A percentile compares a stretch with the other conserved stretches of the same genome.
phyloP scores from a whole-genome alignment of 2,329 filamentous ascomycete genomes.

The Aspergillus felis region DNA sequence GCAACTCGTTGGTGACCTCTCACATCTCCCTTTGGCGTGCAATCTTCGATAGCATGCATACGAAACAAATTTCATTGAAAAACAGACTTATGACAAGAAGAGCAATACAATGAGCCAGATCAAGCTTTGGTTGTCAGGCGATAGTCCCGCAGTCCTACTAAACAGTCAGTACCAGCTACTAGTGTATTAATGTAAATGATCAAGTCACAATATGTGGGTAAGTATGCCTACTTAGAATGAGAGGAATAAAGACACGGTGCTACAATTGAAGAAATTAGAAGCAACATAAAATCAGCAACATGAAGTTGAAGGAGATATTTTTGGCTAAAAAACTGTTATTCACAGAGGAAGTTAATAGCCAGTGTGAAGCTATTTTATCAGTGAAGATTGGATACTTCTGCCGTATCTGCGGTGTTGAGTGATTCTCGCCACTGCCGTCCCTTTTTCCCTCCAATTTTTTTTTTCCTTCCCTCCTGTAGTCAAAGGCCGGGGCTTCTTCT shows the following conservation, averaged over 20 bases:
- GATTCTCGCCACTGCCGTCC: slow-evolving; percentile 4
- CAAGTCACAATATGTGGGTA: background rate
- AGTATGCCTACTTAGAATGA: background rate
- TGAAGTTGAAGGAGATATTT: background rate
- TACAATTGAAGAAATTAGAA: background rate
- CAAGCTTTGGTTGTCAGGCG: background rate
- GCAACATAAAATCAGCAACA: background rate
- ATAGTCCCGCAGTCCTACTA: background rate
- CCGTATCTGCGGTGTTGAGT: background rate
- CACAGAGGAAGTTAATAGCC: background rate
- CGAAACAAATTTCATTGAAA: background rate
- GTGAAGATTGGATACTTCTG: background rate
- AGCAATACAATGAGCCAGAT: background rate
- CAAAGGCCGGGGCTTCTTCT: slow-evolving; percentile 13
- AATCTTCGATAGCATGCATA: background rate
- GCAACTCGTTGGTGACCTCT: background rate
- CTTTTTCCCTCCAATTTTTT: background rate
- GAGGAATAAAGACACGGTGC: background rate
- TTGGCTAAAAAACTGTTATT: background rate
- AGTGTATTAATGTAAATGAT: background rate
- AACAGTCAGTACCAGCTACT: background rate
- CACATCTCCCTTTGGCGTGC: background rate
- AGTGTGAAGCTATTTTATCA: background rate
- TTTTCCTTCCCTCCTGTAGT: slow-evolving; percentile 4
- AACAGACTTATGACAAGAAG: background rate